These are phyloP conservation scores for Sarcodon aspratus DNA, from an alignment of 768 basidiomycete genomes.

Conservation along the genomic window DNA sequence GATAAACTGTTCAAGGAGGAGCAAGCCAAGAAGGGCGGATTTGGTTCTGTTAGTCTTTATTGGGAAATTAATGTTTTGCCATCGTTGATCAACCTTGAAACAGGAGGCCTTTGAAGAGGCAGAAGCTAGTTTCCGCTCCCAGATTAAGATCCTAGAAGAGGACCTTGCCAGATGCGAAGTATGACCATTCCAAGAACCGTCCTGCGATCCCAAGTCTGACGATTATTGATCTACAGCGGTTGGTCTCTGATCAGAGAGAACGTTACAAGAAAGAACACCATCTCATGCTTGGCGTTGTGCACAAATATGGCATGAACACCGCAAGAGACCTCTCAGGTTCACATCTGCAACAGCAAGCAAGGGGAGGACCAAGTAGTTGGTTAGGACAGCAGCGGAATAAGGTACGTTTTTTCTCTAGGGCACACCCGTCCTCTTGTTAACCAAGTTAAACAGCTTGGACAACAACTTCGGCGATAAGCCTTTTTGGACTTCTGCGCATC, in stretches of 20 bases:
- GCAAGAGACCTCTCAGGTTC: background rate
- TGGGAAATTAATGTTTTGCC: background rate
- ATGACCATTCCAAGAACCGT: background rate
- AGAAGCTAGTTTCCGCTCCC: conserved; percentile 28
- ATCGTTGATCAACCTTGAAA: background rate
- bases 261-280: background rate
- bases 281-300: background rate
- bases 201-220: background rate
- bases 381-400: background rate
- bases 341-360: background rate
- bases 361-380: background rate
- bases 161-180: conserved; percentile 39
- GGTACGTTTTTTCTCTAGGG: background rate
- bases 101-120: conserved; percentile 62
- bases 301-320: background rate
- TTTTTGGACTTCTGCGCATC: background rate
- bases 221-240: background rate
- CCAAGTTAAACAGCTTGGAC: background rate
- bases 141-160: conserved; percentile 25
- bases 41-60: conserved; percentile 28
- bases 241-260: background rate
- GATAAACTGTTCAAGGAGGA: conserved; percentile 84
- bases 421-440: background rate
- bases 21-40: conserved; percentile 43
- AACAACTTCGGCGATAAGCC: background rate